Conservation (phyloP, 23 red algal genomes). For the Agarophyton chilense region DNA sequence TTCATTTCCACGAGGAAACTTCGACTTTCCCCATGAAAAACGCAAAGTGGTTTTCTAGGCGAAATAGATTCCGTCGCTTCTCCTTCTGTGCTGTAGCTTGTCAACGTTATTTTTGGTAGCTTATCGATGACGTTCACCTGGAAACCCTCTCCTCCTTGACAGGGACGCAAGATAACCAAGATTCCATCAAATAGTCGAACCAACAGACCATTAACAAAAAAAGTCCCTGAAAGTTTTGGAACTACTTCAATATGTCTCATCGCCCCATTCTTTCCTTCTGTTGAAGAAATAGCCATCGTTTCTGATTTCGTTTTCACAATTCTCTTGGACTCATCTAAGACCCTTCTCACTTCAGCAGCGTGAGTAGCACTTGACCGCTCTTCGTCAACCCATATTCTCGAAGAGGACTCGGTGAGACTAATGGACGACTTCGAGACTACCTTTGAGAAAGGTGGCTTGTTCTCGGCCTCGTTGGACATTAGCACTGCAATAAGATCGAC, state of each 20-base stretch:
- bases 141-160: neutral
- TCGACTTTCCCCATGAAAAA: constrained; percentile 35
- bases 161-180: constrained; percentile 48
- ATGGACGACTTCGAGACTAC: neutral
- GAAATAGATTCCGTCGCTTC: constrained; percentile 29
- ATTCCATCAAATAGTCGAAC: constrained; percentile 69
- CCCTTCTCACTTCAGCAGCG: constrained; percentile 17
- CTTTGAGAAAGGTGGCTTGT: neutral
- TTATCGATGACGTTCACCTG: constrained; percentile 33
- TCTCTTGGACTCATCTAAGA: constrained; percentile 13
- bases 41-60: neutral
- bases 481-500: constrained; percentile 70
- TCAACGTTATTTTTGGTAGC: constrained; percentile 37
- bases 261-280: constrained; percentile 7
- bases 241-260: constrained; percentile 54
- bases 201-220: constrained; percentile 55
- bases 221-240: constrained; percentile 46
- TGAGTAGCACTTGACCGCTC: constrained; percentile 16
- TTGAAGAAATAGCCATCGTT: constrained; percentile 21
- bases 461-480: neutral
- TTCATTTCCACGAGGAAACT: constrained; percentile 44
- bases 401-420: constrained; percentile 28
- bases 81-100: constrained; percentile 42
- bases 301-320: constrained; percentile 48
- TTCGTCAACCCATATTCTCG: constrained; percentile 32